phyloP scores from a whole-genome alignment of 2,329 filamentous ascomycete genomes.

The Microsporum ferrugineum region DNA sequence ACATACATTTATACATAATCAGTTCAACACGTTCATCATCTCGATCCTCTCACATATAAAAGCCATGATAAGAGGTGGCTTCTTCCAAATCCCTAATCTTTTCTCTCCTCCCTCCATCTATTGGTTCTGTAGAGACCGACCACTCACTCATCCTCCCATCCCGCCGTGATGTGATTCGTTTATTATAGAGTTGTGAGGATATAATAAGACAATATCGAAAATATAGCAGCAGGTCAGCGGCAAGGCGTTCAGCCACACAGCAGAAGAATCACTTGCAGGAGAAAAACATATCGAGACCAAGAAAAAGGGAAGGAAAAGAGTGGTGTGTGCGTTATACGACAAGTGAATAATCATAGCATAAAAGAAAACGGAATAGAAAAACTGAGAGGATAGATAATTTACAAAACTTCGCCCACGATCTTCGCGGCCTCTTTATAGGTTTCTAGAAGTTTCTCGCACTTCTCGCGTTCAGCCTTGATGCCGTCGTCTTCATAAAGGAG shows the following conservation, averaged over 20 bases:
- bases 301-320: not conserved
- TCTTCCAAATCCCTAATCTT: not conserved
- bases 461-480: slow-evolving; percentile 94
- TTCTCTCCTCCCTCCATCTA: not conserved
- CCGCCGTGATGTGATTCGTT: not conserved
- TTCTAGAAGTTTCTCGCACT: slow-evolving; percentile 89
- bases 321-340: slow-evolving; percentile 1
- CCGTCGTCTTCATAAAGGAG: slow-evolving; percentile 93
- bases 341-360: not conserved
- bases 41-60: not conserved
- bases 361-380: not conserved
- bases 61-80: not conserved
- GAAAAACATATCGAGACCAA: not conserved
- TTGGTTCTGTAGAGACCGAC: not conserved
- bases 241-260: not conserved
- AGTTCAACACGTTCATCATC: not conserved
- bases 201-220: slow-evolving; percentile 3
- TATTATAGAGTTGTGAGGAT: slow-evolving; percentile 2
- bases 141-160: not conserved
- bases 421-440: slow-evolving; percentile 97
- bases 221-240: not conserved
- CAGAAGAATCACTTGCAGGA: not conserved
- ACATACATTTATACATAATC: slow-evolving; percentile 3
- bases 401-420: slow-evolving; percentile 93
- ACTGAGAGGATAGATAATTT: slow-evolving; percentile 22